Evolutionary conservation across 805 yeast species (phyloP), one percentile per base, ranked within the genome.

Genomic region (Wickerhamiella spandovensis): DNA sequence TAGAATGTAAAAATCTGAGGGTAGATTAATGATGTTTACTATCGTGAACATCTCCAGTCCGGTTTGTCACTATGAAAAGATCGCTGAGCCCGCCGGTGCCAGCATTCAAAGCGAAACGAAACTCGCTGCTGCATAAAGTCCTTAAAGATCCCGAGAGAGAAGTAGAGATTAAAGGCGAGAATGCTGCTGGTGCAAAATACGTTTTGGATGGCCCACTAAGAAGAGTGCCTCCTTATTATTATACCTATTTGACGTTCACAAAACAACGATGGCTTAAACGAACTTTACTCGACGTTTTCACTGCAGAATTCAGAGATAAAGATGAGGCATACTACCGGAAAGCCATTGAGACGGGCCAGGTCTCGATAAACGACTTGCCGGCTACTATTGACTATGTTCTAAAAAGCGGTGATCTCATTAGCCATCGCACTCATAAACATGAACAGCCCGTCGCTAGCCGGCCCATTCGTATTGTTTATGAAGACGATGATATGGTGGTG

Each of bases 251-350:
- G 65, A 92, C 99, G 0, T 85, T 81, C 61, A 89, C 97, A 66
- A 92, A 92, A 65, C 68, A 75, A 61, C 72, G 99, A 60, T 92
- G 99, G 99, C 74, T 90, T 57, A 89, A 82, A 58, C 70, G 86
- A n/a, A 78, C 78, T 20, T 65, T 92, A 32, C 55, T 87, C 4
- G 97, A 92, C 50, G 78, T 92, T 2, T 92, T 94, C 61, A 68
- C 79, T 4, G 74, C 74, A 35, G 99, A 92, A 64, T 92, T 94
- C 61, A 70, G 98, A 52, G 92, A 89, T 59, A 72, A 83, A 51
- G 79, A 81, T 12, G 76, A 76, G 39, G 75, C 72, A 9, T 83
- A 84, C 63, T 90, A 90, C 65, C 64, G 65, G 25, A 45, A 55
- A 79, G 81, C 71, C 62, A 92, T 61, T 78, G 78, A 65, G 77